Base-by-base conservation (phyloP, 192 early-diverging fungal genomes). In the Pecoramyces ruminantium region DNA sequence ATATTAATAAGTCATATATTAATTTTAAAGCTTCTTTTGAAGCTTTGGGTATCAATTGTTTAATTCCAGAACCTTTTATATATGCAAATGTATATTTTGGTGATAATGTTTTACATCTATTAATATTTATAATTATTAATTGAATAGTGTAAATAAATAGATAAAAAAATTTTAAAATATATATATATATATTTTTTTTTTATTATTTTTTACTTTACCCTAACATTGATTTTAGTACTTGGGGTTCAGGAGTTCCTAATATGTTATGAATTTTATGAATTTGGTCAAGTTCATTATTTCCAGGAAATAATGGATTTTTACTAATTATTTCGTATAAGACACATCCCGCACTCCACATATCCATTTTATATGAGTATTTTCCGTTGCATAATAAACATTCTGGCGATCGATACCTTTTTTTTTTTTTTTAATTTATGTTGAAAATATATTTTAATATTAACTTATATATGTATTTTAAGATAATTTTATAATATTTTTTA, bases 291-390 rank as follows among this genome's bases (percentile, higher is more conserved):
- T 91, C 90, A 80, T 91, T 89, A 15, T 85, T 79, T 29, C 90
- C 90, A 13, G 90, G 90, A 79, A 91, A 91, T 29, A 91, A 83
- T 51, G 90, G 90, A 51, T 84, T 83, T 29, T 79, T 78, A 40
- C 25, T 28, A 85, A 91, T 82, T 40, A 89, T 87, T 83, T 91
- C 90, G 81, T 83, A 91, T 28, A 91, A 67, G 13, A 91, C 90
- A 81, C 90, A 91, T 28, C 90, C 90, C 30, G 85, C 86, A 38
- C 89, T 87, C 90, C 90, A 91, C 21, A 89, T 84, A 83, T 91
- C 90, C 89, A 91, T 90, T 79, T 89, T 89, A 83, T 81, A 89
- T 21, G 80, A 84, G 83, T 91, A 91, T 25, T 85, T 84, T 30
- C 90, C 90, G 30, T 86, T 85, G 79, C 86, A 87, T 21, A 91